phyloP scores from a whole-genome alignment of 2,329 filamentous ascomycete species.

The Diaporthe citriasiana region DNA sequence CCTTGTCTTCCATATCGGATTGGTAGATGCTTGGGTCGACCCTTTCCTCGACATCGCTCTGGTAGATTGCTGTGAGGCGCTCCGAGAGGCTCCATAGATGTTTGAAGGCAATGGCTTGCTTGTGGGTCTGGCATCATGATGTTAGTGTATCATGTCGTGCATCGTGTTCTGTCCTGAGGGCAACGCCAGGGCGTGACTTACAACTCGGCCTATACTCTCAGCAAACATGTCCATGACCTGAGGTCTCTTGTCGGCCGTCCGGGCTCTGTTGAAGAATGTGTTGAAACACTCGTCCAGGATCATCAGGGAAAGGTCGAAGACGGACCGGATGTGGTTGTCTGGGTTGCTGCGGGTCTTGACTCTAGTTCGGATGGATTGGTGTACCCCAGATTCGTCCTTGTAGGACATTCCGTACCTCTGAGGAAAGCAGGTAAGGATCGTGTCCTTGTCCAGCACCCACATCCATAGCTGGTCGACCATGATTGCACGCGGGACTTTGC shows the following conservation, averaged over 20 bases:
- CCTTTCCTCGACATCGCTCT: conserved; percentile 45
- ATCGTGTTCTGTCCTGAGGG: too few species aligned
- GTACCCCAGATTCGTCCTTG: conserved; percentile 55
- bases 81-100: conserved; percentile 55
- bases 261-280: conserved; percentile 57
- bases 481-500: conserved; percentile 47
- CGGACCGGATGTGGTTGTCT: conserved; percentile 52
- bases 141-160: conserved; percentile 3
- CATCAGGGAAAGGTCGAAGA: conserved; percentile 58
- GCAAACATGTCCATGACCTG: conserved; percentile 57
- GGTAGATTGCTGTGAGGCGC: conserved; percentile 44
- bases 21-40: conserved; percentile 27
- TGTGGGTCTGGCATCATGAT: conserved; percentile 48
- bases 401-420: conserved; percentile 59
- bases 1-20: conserved; percentile 8
- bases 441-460: conserved; percentile 50
- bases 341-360: conserved; percentile 46
- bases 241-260: conserved; percentile 50
- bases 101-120: conserved; percentile 55
- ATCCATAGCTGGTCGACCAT: conserved; percentile 53
- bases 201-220: conserved; percentile 53
- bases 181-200: not conserved
- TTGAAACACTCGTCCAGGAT: conserved; percentile 59
- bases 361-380: conserved; percentile 56
- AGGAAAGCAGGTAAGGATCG: conserved; percentile 50